Percentiles rank a stretch among this genome's conserved stretches.
Evolutionary conservation across 2,329 filamentous ascomycete genomes (phyloP).

Genomic region (Ascocoryne sarcoides): DNA sequence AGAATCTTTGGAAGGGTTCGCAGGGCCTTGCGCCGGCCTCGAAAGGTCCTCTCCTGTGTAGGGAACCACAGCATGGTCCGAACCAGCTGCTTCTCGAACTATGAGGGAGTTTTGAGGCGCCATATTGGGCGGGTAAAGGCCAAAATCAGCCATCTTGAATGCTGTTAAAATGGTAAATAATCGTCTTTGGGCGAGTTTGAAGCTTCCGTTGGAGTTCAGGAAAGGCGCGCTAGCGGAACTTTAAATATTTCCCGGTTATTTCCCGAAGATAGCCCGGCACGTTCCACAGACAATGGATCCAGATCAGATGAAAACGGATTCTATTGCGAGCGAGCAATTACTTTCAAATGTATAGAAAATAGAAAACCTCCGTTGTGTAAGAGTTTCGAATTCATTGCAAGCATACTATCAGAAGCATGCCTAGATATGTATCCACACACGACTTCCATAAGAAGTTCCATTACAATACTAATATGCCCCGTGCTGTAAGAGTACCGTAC

Average conservation of each 20-base stretch:
- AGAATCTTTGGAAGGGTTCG: constrained; percentile 64
- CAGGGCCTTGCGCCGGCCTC: constrained; percentile 56
- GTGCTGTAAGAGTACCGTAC: constrained; percentile 7
- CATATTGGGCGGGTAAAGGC: constrained; percentile 58
- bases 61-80: constrained; percentile 51
- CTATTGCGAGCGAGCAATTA: too few species aligned
- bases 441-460: constrained; percentile 12
- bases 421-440: constrained; percentile 21
- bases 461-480: constrained; percentile 11
- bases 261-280: too few species aligned
- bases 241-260: too few species aligned
- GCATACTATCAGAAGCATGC: too few species aligned
- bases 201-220: too few species aligned
- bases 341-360: too few species aligned
- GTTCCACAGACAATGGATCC: too few species aligned
- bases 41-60: constrained; percentile 67
- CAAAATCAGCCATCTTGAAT: constrained; percentile 48
- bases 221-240: background rate
- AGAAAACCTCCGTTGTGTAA: too few species aligned
- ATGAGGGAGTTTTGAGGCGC: constrained; percentile 55
- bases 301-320: too few species aligned
- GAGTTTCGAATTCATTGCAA: too few species aligned
- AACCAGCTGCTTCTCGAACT: constrained; percentile 44
- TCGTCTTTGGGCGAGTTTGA: background rate
- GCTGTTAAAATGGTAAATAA: background rate